These are phyloP conservation scores for Candida nemodendra DNA, from an alignment of 805 yeast genomes.

Conservation along the genomic window DNA sequence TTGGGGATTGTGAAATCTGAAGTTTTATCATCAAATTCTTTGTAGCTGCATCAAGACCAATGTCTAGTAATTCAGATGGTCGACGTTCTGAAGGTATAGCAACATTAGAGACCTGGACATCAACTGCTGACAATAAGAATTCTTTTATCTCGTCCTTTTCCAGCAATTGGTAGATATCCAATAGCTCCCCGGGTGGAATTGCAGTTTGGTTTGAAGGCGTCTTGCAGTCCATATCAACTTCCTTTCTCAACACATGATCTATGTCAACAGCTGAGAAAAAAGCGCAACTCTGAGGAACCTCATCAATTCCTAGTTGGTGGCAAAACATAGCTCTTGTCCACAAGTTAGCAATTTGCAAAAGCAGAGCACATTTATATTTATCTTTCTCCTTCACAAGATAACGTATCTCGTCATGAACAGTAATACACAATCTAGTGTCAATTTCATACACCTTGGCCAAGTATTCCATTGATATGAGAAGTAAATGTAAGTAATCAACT, in stretches of 20 bases:
- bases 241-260: constrained; percentile 85
- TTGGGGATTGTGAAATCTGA: constrained; percentile 29
- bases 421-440: constrained; percentile 74
- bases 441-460: constrained; percentile 60
- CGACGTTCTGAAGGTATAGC: constrained; percentile 11
- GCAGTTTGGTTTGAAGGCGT: constrained; percentile 82
- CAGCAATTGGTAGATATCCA: constrained; percentile 57
- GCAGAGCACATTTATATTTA: constrained; percentile 71
- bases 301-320: constrained; percentile 84
- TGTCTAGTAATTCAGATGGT: constrained; percentile 30
- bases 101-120: constrained; percentile 16
- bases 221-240: constrained; percentile 85
- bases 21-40: constrained; percentile 27
- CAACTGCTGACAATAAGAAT: constrained; percentile 20
- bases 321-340: constrained; percentile 98
- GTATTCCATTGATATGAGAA: constrained; percentile 86
- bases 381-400: constrained; percentile 75
- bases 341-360: constrained; percentile 82
- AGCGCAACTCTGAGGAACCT: constrained; percentile 92
- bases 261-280: constrained; percentile 93
- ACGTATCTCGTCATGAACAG: constrained; percentile 95
- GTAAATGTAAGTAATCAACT: constrained; percentile 87
- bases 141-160: constrained; percentile 34
- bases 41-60: constrained; percentile 21
- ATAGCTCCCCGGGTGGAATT: constrained; percentile 76